Conservation (phyloP, 192 early-diverging fungal genomes). For the Backusella macrospora region DNA sequence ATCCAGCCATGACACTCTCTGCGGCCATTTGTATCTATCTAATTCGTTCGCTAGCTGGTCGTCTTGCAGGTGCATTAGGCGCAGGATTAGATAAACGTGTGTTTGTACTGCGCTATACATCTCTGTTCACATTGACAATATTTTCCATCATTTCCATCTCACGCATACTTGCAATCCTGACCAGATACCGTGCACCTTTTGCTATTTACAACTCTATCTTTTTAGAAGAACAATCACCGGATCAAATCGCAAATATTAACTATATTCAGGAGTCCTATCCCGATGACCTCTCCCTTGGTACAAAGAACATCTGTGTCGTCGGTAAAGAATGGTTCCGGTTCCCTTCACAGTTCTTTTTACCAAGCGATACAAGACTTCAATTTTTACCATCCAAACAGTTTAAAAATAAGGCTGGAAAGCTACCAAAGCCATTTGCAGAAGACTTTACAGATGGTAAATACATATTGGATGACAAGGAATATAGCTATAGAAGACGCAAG, state of each 20-base stretch:
- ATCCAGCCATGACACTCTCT: constrained; percentile 82
- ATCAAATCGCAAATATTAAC: constrained; percentile 28
- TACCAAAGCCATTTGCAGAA: constrained; percentile 82
- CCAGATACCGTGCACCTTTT: constrained; percentile 81
- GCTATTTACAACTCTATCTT: constrained; percentile 50
- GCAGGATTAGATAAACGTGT: constrained; percentile 27
- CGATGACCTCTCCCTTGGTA: constrained; percentile 11
- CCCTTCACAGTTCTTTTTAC: constrained; percentile 89
- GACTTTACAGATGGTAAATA: constrained; percentile 16
- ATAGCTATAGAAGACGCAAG: constrained; percentile 14
- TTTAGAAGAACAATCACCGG: constrained; percentile 26
- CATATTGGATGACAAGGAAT: not conserved
- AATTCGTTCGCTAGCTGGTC: constrained; percentile 45
- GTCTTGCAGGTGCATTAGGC: constrained; percentile 37
- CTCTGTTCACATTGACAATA: constrained; percentile 46
- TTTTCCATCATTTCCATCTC: constrained; percentile 61
- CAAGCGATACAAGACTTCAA: constrained; percentile 64
- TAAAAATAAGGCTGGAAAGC: constrained; percentile 63
- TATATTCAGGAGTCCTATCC: constrained; percentile 30
- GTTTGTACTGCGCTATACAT: constrained; percentile 32
- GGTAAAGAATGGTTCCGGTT: constrained; percentile 96
- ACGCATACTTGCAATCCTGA: constrained; percentile 66
- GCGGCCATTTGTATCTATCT: constrained; percentile 68
- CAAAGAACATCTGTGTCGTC: constrained; percentile 66
- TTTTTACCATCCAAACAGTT: constrained; percentile 59